These are phyloP conservation scores for Apiospora arundinis DNA, from an alignment of 2,329 filamentous ascomycete species.

Conservation along the genomic window DNA sequence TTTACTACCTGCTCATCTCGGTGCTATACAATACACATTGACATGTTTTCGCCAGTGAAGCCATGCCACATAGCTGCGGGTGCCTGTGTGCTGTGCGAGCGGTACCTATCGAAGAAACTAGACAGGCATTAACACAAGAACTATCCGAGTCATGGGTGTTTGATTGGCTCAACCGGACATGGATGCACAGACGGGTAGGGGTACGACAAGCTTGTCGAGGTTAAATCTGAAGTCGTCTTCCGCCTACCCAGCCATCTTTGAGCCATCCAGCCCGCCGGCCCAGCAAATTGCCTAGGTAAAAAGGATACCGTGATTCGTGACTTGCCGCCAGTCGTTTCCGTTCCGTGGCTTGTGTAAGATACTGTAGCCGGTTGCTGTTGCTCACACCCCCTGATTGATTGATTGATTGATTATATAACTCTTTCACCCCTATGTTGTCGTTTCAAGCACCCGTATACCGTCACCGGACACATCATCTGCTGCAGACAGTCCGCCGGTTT, in stretches of 20 bases:
- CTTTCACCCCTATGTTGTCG: background rate
- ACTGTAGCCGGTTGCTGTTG: constrained; percentile 1
- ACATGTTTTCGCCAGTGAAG: background rate
- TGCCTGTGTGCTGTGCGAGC: background rate
- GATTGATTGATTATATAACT: background rate
- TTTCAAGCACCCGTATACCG: background rate
- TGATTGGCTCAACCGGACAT: background rate
- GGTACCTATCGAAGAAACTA: constrained; percentile 4
- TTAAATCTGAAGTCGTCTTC: constrained; percentile 5
- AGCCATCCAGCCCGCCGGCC: no score
- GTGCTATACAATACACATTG: no score
- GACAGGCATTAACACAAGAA: constrained; percentile 3
- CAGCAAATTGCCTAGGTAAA: background rate
- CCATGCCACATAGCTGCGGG: background rate
- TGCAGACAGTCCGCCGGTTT: constrained; percentile 9
- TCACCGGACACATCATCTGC: background rate
- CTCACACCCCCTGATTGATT: background rate
- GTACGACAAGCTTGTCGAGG: background rate
- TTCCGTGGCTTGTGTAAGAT: constrained; percentile 14
- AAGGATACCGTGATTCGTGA: background rate
- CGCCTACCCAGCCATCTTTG: background rate
- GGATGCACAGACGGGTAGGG: background rate
- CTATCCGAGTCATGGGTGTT: background rate
- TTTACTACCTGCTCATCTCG: background rate
- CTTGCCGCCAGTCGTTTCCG: constrained; percentile 3